Evolutionary conservation across 2,329 filamentous ascomycete genomes (phyloP), one percentile per base, ranked within the genome.

Genomic region (Pseudopyricularia cyperi): DNA sequence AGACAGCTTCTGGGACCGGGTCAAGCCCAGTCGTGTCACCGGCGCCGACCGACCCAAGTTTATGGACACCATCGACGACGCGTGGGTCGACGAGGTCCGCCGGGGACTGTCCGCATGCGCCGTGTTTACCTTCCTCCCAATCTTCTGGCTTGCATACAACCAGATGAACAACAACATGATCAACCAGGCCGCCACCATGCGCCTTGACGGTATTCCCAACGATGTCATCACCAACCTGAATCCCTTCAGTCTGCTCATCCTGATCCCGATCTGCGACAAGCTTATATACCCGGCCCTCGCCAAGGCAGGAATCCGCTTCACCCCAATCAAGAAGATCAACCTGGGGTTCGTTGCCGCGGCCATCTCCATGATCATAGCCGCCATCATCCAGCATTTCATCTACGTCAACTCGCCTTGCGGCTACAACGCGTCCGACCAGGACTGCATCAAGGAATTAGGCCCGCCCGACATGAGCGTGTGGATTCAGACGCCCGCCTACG

Each of bases 211-310:
- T 14, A 74, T 89, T 3, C 86, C 86, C 55, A 90, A 89, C 69
- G 85, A 90, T 62, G 72, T 89, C 53, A 74, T 90, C 57, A 76
- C 78, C 57, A 89, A 89, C 66, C 74, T 89, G 39, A 82, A 89
- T 62, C 83, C 85, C 0, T 78, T 90, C 55, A 73, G 83, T 9
- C 76, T 89, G 53, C 79, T 90, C 58, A 83, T 89, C 59, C 73
- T 87, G 59, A 87, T 89, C 48, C 83, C 84, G 0, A 69, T 89
- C 52, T 78, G 80, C 61, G 85, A 90, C 62, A 72, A 71, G 19
- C 48, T 85, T 51, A 61, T 89, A 54, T 90, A 89, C 64, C 86
- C 86, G 0, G 60, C 73, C 22, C 74, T 89, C 47, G 77, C 81
- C 59, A 80, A 76, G 58, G 61, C 70, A n/a, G 76, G 76, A 54